Evolutionary conservation across 2,329 filamentous ascomycete genomes (phyloP).

Genomic region (Microsporum audouinii): DNA sequence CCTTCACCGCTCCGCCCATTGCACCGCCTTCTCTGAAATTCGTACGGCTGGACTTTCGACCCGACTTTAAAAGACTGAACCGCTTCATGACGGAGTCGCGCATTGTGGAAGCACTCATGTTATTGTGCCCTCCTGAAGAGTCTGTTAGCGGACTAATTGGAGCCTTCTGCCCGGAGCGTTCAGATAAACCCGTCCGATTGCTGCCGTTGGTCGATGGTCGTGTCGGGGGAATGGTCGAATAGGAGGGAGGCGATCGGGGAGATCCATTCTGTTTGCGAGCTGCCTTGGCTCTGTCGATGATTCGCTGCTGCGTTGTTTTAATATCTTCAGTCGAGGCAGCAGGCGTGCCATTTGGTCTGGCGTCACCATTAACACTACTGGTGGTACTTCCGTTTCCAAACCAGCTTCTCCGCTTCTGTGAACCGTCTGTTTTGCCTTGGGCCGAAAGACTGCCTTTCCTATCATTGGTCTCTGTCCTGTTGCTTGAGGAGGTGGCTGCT

Average conservation of each 20-base stretch:
- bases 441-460: constrained; percentile 28
- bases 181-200: neutral
- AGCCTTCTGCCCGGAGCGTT: constrained; percentile 6
- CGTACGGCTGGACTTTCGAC: constrained; percentile 54
- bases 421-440: constrained; percentile 23
- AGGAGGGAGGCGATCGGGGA: neutral
- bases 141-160: constrained; percentile 6
- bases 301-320: constrained; percentile 15
- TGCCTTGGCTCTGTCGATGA: constrained; percentile 14
- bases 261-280: constrained; percentile 2
- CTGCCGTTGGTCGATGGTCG: constrained; percentile 3
- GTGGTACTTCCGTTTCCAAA: constrained; percentile 23
- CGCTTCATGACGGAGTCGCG: constrained; percentile 62
- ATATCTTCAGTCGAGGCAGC: constrained; percentile 15
- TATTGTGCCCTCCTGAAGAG: neutral
- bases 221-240: neutral
- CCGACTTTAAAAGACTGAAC: constrained; percentile 64
- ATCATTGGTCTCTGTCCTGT: constrained; percentile 22
- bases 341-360: neutral
- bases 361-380: neutral
- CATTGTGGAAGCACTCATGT: constrained; percentile 20
- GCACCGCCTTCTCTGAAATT: constrained; percentile 29
- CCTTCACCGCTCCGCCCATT: constrained; percentile 20
- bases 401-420: constrained; percentile 29
- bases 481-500: constrained; percentile 9